A percentile compares a stretch with the other conserved stretches of the same genome.
phyloP scores from a whole-genome alignment of 208 protist genomes.

The Kentomonas sorsogonicus region DNA sequence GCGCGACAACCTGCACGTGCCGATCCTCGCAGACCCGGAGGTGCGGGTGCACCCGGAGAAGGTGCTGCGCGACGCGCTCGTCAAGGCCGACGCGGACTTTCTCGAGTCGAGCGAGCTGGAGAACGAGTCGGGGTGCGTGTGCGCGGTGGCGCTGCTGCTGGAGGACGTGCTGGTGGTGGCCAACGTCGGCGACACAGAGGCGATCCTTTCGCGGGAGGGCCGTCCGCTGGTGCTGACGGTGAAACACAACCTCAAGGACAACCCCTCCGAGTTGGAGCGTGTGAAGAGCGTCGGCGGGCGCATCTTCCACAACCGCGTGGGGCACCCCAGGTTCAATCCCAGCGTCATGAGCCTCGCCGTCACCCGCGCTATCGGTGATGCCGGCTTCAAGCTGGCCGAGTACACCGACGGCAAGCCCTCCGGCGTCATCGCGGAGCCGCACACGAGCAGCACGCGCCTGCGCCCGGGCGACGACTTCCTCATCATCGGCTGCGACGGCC shows the following conservation, averaged over 20 bases:
- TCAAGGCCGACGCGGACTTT: slow-evolving; percentile 75
- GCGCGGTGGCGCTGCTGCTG: slow-evolving; percentile 76
- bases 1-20: slow-evolving; percentile 65
- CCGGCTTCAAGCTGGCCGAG: slow-evolving; percentile 84
- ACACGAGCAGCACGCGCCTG: slow-evolving; percentile 54
- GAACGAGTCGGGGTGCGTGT: slow-evolving; percentile 83
- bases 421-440: slow-evolving; percentile 70
- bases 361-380: slow-evolving; percentile 93
- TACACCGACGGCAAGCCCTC: slow-evolving; percentile 79
- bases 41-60: slow-evolving; percentile 59
- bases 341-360: slow-evolving; percentile 87
- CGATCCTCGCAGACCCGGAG: slow-evolving; percentile 63
- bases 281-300: slow-evolving; percentile 82
- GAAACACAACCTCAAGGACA: slow-evolving; percentile 76
- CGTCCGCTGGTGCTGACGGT: slow-evolving; percentile 72
- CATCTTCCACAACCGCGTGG: slow-evolving; percentile 90
- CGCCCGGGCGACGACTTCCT: slow-evolving; percentile 87
- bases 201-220: slow-evolving; percentile 68
- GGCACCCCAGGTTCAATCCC: slow-evolving; percentile 89
- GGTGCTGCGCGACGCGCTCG: slow-evolving; percentile 71
- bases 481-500: slow-evolving; percentile 90
- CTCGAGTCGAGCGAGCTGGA: slow-evolving; percentile 67
- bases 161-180: slow-evolving; percentile 80
- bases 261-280: slow-evolving; percentile 73
- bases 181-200: slow-evolving; percentile 88